Evolutionary conservation across 1,284 basidiomycete species (phyloP).

Genomic region (Ceratobasidium sp.): DNA sequence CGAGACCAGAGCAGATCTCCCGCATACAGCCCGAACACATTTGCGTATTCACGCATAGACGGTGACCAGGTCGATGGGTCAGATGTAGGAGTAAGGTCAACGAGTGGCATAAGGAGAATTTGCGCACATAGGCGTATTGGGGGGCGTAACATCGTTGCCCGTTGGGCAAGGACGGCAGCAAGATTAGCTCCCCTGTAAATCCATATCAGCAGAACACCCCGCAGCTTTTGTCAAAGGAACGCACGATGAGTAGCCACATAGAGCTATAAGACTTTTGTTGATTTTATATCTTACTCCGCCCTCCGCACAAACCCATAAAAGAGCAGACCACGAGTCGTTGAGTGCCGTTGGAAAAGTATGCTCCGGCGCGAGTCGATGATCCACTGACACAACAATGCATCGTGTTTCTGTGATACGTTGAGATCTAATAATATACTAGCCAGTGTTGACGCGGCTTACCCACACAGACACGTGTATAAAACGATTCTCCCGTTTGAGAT

Average conservation of each 20-base stretch:
- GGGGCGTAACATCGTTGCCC: slow-evolving; percentile 59
- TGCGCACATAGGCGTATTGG: slow-evolving; percentile 2
- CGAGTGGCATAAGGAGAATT: slow-evolving; percentile 2
- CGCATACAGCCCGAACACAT: slow-evolving; percentile 72
- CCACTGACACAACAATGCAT: slow-evolving; percentile 57
- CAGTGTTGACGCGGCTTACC: background rate
- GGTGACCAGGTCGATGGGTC: slow-evolving; percentile 61
- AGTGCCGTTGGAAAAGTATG: slow-evolving; percentile 60
- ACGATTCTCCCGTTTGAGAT: slow-evolving; percentile 2
- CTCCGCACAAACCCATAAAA: slow-evolving; percentile 56
- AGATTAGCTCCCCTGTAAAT: slow-evolving; percentile 73
- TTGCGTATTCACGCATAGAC: slow-evolving; percentile 65
- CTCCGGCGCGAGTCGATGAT: slow-evolving; percentile 61
- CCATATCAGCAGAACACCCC: slow-evolving; percentile 4
- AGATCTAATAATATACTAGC: background rate
- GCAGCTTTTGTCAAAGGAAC: background rate
- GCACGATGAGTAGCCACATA: slow-evolving; percentile 40
- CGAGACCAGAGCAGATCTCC: slow-evolving; percentile 81
- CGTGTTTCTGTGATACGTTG: slow-evolving; percentile 8
- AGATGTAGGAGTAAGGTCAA: slow-evolving; percentile 14
- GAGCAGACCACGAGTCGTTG: slow-evolving; percentile 59
- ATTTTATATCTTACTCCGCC: background rate
- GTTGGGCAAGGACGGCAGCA: slow-evolving; percentile 75
- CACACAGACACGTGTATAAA: slow-evolving; percentile 29
- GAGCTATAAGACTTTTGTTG: background rate